These are phyloP conservation scores for Warburgia ugandensis DNA, from an alignment of 164 flowering plant genomes.

Conservation along the genomic window DNA sequence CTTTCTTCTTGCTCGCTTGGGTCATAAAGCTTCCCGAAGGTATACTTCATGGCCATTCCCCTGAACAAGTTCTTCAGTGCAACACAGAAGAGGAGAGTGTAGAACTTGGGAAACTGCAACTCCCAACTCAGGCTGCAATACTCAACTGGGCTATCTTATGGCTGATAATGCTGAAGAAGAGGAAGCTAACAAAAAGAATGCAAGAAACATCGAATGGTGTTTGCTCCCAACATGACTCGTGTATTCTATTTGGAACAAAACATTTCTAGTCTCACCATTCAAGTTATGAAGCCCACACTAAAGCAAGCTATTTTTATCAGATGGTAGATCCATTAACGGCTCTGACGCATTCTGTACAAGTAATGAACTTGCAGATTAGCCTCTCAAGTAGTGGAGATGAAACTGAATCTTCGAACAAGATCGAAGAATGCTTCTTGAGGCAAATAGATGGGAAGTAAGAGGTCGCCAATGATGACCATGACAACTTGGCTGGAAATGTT, in stretches of 20 bases:
- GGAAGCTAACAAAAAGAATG: slow-evolving; percentile 88
- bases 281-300: background rate
- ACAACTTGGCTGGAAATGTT: slow-evolving; percentile 11
- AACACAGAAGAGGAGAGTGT: slow-evolving; percentile 71
- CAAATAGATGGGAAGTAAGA: slow-evolving; percentile 37
- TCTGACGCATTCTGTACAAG: slow-evolving; percentile 97
- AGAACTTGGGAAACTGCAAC: slow-evolving; percentile 64
- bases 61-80: slow-evolving; percentile 84
- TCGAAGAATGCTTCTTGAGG: slow-evolving; percentile 68
- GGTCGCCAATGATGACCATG: slow-evolving; percentile 1
- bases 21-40: slow-evolving; percentile 90
- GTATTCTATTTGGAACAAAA: slow-evolving; percentile 21
- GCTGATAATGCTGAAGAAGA: slow-evolving; percentile 94
- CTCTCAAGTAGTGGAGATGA: slow-evolving; percentile 39
- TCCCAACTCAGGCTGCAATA: slow-evolving; percentile 75
- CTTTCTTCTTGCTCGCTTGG: slow-evolving; percentile 77
- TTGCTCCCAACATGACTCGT: slow-evolving; percentile 98
- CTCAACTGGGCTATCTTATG: slow-evolving; percentile 94
- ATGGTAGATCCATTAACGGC: slow-evolving; percentile 99
- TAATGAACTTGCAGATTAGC: slow-evolving; percentile 92
- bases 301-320: slow-evolving; percentile 21
- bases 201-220: slow-evolving; percentile 89
- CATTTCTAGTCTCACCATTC: background rate
- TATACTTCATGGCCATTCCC: slow-evolving; percentile 87
- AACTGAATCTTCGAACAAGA: slow-evolving; percentile 34